Base-by-base conservation (phyloP, 495 filamentous ascomycete genomes). In the Melanomma pulvis-pyrius region DNA sequence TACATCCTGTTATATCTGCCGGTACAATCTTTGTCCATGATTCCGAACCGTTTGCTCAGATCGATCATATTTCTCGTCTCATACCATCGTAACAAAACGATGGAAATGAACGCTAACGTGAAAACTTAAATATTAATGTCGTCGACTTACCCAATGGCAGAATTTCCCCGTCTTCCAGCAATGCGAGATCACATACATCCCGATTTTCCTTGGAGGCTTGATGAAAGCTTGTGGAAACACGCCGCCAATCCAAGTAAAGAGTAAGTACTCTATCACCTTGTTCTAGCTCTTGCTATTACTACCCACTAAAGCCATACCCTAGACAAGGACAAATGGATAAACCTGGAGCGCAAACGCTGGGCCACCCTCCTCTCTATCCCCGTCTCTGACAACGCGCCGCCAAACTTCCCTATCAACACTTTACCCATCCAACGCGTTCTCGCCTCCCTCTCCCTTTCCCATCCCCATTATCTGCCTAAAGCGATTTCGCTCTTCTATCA, bases 311-410 rank as follows among this genome's bases (percentile, higher is more conserved):
- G 26, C 53, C 28, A 11, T 17, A 41, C 26, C 22, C 57, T 63
- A 90, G 87, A 92, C 77, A 91, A 92, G 74, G 84, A 83, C 70
- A 78, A 79, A 65, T 92, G 84, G 83, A 85, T 89, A 58, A 71
- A 77, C 60, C 41, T 54, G 9, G 87, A 91, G 71, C 86, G 88
- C 19, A 21, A 76, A n/a, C 84, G 86, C 63, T 91, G 87, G 87
- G 79, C 84, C 0, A 63, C 64, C 0, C 73, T 76, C 61, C 89
- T 90, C 78, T 72, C 78, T 19, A 77, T 91, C 17, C 88, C 89
- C 36, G 87, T 91, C 56, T 61, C 71, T 0, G 67, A 76, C 0
- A 52, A 70, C 0, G 69, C 39, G 22, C 61, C 61, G 22, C 61
- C 51, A 5, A 15, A 48, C 29, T 39, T 49, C 41, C 39, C 25